These are phyloP conservation scores for Murraya paniculata DNA, from an alignment of 345 rosid genomes.

Conservation along the genomic window DNA sequence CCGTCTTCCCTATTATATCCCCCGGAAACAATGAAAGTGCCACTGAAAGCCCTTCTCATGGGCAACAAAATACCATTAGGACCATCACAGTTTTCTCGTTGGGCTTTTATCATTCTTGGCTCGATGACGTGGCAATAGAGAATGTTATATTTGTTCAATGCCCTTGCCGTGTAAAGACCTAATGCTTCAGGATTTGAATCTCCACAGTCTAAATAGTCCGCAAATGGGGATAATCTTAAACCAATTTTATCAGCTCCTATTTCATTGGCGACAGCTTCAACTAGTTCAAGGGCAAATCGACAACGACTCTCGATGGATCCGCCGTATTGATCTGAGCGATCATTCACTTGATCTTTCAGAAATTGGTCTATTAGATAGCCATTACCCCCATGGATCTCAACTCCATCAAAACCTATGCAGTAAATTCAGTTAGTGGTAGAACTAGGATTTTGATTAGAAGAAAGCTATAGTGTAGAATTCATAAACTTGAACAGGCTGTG, in stretches of 20 bases:
- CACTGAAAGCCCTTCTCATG: conserved; percentile 63
- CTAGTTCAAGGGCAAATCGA: conserved; percentile 48
- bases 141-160: conserved; percentile 49
- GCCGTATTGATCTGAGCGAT: conserved; percentile 65
- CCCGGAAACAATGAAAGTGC: conserved; percentile 61
- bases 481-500: no score
- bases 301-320: conserved; percentile 70
- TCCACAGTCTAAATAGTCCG: conserved; percentile 40
- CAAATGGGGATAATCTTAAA: conserved; percentile 64
- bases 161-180: conserved; percentile 56
- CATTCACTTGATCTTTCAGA: conserved; percentile 71
- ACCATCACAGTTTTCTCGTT: conserved; percentile 21
- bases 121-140: conserved; percentile 68
- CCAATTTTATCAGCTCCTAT: conserved; percentile 47
- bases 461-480: no score
- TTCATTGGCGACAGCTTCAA: background rate
- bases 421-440: background rate
- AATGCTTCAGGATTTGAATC: conserved; percentile 69
- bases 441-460: background rate
- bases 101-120: conserved; percentile 46
- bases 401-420: conserved; percentile 61
- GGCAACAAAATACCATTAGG: conserved; percentile 37
- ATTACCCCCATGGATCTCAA: conserved; percentile 80
- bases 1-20: conserved; percentile 57
- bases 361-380: conserved; percentile 71